These are phyloP conservation scores for Heliosperma pusillum DNA, from an alignment of 148 eudicot species.

Conservation along the genomic window DNA sequence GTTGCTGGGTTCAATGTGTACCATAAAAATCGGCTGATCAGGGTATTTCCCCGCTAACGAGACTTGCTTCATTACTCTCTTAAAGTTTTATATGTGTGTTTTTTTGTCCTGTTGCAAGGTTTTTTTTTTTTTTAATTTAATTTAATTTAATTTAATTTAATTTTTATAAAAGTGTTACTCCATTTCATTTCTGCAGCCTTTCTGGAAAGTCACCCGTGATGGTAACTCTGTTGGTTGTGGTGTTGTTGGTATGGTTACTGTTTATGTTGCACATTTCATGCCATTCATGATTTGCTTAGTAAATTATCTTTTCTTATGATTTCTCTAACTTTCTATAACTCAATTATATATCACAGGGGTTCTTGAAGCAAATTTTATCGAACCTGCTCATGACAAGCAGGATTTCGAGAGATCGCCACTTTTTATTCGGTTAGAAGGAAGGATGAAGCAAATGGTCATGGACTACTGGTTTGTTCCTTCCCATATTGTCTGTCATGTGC, in stretches of 20 bases:
- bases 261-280: constrained; percentile 2
- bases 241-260: constrained; percentile 72
- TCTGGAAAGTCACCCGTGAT: constrained; percentile 92
- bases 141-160: too few relatives aligned
- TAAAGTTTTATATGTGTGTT: background rate
- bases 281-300: background rate
- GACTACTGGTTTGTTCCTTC: constrained; percentile 74
- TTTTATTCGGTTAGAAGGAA: constrained; percentile 64
- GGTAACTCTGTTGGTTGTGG: constrained; percentile 76
- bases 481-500: constrained; percentile 10
- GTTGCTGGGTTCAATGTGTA: constrained; percentile 83
- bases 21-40: constrained; percentile 96
- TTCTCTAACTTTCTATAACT: constrained; percentile 10
- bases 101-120: constrained; percentile 7
- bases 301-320: constrained; percentile 1
- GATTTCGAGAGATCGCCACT: constrained; percentile 91
- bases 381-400: constrained; percentile 99
- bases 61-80: background rate
- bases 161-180: background rate
- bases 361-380: constrained; percentile 94
- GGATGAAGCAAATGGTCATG: constrained; percentile 76
- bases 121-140: background rate
- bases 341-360: constrained; percentile 48
- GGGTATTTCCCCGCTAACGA: constrained; percentile 46
- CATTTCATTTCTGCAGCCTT: constrained; percentile 53